These are phyloP conservation scores for Tephrocybe sp. DNA, from an alignment of 768 basidiomycete genomes.

Conservation along the genomic window DNA sequence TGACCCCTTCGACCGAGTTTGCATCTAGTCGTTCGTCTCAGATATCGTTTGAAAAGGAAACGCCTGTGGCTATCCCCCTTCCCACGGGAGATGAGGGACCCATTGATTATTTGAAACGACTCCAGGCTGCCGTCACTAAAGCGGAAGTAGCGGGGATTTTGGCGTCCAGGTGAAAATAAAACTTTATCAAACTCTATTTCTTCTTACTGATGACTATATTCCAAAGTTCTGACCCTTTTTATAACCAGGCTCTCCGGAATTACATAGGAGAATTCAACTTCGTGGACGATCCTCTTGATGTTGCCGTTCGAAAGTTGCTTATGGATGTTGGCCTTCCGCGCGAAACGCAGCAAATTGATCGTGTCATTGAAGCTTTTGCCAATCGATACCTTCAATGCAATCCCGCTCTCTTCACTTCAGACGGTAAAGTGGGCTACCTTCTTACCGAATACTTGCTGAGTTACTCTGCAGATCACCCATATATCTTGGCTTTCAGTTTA, in stretches of 20 bases:
- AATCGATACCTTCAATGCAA: conserved; percentile 82
- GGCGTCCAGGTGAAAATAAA: conserved; percentile 64
- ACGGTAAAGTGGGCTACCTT: conserved; percentile 46
- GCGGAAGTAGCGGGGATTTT: conserved; percentile 78
- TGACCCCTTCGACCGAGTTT: conserved; percentile 15
- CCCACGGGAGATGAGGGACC: conserved; percentile 60
- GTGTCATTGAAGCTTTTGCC: conserved; percentile 95
- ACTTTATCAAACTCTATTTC: background rate
- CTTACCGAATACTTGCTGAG: background rate
- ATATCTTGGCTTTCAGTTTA: conserved; percentile 94
- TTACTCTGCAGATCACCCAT: conserved; percentile 71
- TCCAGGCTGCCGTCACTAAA: conserved; percentile 64
- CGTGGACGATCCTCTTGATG: conserved; percentile 76
- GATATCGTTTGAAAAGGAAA: conserved; percentile 39
- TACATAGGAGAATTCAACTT: conserved; percentile 84
- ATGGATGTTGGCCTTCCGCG: conserved; percentile 90
- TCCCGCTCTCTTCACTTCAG: conserved; percentile 69
- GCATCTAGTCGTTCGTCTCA: conserved; percentile 39
- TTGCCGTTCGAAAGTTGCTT: conserved; percentile 84
- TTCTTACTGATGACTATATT: background rate
- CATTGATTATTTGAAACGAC: conserved; percentile 67
- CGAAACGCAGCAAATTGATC: conserved; percentile 98
- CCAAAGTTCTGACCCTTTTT: conserved; percentile 68
- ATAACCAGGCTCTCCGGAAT: conserved; percentile 60
- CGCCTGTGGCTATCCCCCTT: conserved; percentile 41